Evolutionary conservation across 192 early-diverging fungal genomes (phyloP).

Genomic region (Lobosporangium transversale): DNA sequence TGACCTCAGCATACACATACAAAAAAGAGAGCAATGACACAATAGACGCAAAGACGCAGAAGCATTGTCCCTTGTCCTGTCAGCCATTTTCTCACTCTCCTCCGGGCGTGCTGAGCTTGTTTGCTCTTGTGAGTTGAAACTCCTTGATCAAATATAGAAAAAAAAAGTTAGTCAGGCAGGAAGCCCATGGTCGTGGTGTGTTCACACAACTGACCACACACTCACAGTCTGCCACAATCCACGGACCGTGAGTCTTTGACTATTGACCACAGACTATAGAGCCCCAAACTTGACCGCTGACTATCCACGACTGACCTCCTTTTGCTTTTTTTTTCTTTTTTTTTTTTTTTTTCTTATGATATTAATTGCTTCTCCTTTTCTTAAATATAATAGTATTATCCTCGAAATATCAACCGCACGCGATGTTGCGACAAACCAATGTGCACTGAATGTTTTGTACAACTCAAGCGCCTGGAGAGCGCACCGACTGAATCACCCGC

Average conservation of each 20-base stretch:
- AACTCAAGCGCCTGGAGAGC: slow-evolving; percentile 85
- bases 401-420: slow-evolving; percentile 91
- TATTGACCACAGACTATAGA: background rate
- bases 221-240: slow-evolving; percentile 8
- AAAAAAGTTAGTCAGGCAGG: too few species aligned
- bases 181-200: too few species aligned
- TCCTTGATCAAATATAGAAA: too few species aligned
- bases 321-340: background rate
- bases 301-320: background rate
- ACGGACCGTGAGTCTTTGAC: background rate
- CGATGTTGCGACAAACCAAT: slow-evolving; percentile 95
- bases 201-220: too few species aligned
- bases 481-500: slow-evolving; percentile 73
- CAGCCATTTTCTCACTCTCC: too few species aligned
- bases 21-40: slow-evolving; percentile 3
- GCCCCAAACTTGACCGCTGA: background rate
- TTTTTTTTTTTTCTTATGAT: background rate
- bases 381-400: slow-evolving; percentile 75
- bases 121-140: too few species aligned
- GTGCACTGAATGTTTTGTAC: slow-evolving; percentile 97
- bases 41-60: background rate
- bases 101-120: too few species aligned
- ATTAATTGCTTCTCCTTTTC: too few species aligned
- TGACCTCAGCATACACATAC: too few species aligned
- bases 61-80: too few species aligned